Evolutionary conservation across 768 basidiomycete genomes (phyloP).

Genomic region (Paxillus involutus): DNA sequence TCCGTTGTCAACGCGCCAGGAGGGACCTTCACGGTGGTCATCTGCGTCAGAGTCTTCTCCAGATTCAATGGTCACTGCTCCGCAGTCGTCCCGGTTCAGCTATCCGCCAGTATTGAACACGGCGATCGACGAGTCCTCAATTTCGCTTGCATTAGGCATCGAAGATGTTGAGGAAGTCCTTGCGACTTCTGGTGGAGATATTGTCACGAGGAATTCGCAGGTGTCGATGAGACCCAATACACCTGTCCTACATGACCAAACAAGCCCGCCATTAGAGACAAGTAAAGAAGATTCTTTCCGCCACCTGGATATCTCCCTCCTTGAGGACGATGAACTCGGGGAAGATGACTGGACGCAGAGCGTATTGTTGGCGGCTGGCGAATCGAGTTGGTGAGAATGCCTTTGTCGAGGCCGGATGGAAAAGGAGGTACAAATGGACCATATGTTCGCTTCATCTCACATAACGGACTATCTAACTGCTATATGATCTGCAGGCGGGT

Average conservation of each 20-base stretch:
- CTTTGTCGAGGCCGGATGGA: background rate
- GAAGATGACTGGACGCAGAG: slow-evolving; percentile 74
- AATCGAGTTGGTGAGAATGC: slow-evolving; percentile 32
- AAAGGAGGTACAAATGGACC: slow-evolving; percentile 6
- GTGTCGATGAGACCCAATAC: slow-evolving; percentile 16
- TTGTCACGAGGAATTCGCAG: slow-evolving; percentile 9
- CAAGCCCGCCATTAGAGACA: slow-evolving; percentile 22
- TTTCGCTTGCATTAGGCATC: slow-evolving; percentile 36
- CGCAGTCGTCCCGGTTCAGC: slow-evolving; percentile 46
- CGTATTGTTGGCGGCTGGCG: slow-evolving; percentile 70
- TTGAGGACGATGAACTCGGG: slow-evolving; percentile 39
- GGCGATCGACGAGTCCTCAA: slow-evolving; percentile 56
- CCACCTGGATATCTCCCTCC: slow-evolving; percentile 26
- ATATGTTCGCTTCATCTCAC: slow-evolving; percentile 8
- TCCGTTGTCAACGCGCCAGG: slow-evolving; percentile 12
- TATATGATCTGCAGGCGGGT: slow-evolving; percentile 34
- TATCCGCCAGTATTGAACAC: slow-evolving; percentile 61
- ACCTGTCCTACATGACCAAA: slow-evolving; percentile 22
- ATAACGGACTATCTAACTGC: slow-evolving; percentile 16
- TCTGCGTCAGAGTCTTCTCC: slow-evolving; percentile 34
- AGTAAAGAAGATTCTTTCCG: slow-evolving; percentile 22
- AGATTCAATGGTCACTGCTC: slow-evolving; percentile 56
- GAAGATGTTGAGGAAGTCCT: slow-evolving; percentile 28
- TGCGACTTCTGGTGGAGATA: slow-evolving; percentile 9
- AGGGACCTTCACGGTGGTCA: slow-evolving; percentile 23